Base-by-base conservation (phyloP, 2,329 filamentous ascomycete genomes). In the Drechmeria coniospora region DNA sequence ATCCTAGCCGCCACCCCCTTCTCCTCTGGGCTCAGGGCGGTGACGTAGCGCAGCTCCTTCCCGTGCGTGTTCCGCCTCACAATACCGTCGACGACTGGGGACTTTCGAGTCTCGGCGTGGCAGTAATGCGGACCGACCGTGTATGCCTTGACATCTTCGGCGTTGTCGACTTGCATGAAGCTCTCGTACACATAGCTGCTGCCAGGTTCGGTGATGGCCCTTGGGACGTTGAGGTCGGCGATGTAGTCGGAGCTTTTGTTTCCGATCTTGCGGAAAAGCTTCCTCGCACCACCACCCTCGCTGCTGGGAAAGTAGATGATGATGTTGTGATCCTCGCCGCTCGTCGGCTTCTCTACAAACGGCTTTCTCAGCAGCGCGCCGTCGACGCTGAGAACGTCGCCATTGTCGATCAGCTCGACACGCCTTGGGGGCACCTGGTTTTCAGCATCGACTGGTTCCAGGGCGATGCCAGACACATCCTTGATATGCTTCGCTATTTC, bases 211-310 rank as follows among this genome's bases (percentile, higher is more conserved):
- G 78, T 78, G 35, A 95, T 78, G 28, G 77, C 83, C 21, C 86
- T 66, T 8, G 90, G 90, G 12, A 80, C 56, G 11, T 59, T 70
- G 33, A 98, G 65, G 8, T 75, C 74, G 11, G 79, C 68, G 33
- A 94, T 79, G 45, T 79, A 92, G 51, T 98, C 92, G 1, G 87
- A 95, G 52, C 87, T 95, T 58, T 98, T 98, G 64, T 98, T 98
- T 44, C 92, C 92, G 43, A 98, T 81, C 53, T 98, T 98, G 32
- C 90, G 71, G 56, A 98, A 98, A 4, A 98, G 68, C 40, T 87
- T 81, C 32, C 92, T 70, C 15, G 84, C 92, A 33, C 90, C 90
- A 26, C 87, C 86, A 4, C 86, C 84, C 26, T 80, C 70, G 23
- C 81, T 79, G 36, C 76, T 79, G 14, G 87, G 82, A 45, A 92